A percentile compares a stretch with the other conserved stretches of the same genome.
Conservation (phyloP, 176 grass and related monocot species). For the Dendrocalamus sinicus region DNA sequence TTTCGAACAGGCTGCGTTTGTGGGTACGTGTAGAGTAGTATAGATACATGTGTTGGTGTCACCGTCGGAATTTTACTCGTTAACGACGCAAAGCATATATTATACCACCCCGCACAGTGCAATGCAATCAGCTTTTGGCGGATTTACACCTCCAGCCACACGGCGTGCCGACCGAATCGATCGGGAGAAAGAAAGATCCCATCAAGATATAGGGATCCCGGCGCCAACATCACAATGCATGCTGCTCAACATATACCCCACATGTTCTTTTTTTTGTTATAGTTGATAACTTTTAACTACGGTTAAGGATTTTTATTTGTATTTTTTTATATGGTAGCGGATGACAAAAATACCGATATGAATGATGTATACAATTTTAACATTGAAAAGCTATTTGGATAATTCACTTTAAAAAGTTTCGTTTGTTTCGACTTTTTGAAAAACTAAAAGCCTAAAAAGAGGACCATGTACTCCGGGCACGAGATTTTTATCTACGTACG, state of each 20-base stretch:
- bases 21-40: not conserved
- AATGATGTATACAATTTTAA: too few species aligned
- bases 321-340: too few species aligned
- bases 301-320: too few species aligned
- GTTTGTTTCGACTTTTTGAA: too few species aligned
- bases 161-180: constrained; percentile 37
- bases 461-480: not conserved
- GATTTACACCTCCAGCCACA: constrained; percentile 44
- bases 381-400: too few species aligned
- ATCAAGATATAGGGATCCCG: constrained; percentile 21
- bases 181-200: constrained; percentile 18
- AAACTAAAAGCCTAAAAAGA: too few species aligned
- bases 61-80: constrained; percentile 20
- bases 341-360: rapidly evolving
- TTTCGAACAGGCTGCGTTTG: not conserved
- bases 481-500: constrained; percentile 27
- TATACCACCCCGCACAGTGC: not conserved
- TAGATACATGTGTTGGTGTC: not conserved
- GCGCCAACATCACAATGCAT: not conserved
- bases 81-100: constrained; percentile 15
- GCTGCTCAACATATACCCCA: constrained; percentile 20
- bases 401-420: too few species aligned
- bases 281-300: too few species aligned
- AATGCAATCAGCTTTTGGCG: not conserved
- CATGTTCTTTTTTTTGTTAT: too few species aligned